Percentiles rank a stretch among this genome's conserved stretches.
Conservation (phyloP, 495 filamentous ascomycete species). For the Daldinia childiae region DNA sequence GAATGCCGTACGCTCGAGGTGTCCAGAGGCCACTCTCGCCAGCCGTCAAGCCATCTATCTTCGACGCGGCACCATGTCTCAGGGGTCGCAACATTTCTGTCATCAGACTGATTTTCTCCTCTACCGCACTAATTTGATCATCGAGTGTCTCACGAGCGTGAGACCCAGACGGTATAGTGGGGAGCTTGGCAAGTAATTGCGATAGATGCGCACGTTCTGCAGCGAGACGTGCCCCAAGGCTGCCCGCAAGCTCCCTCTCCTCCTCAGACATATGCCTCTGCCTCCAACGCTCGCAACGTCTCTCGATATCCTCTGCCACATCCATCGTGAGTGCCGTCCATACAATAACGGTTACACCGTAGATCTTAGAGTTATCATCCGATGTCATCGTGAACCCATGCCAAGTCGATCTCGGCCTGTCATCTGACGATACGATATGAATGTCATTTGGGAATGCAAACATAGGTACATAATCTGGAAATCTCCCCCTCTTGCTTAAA, state of each 20-base stretch:
- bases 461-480: constrained; percentile 98
- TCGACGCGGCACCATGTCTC: constrained; percentile 91
- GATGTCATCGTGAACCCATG: constrained; percentile 99
- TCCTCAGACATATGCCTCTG: constrained; percentile 95
- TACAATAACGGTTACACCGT: constrained; percentile 89
- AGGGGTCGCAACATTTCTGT: constrained; percentile 93
- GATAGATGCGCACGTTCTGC: constrained; percentile 89
- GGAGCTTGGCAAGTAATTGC: constrained; percentile 82
- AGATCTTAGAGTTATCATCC: constrained; percentile 87
- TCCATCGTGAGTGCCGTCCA: constrained; percentile 88
- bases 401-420: constrained; percentile 93
- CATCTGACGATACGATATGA: constrained; percentile 93
- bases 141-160: constrained; percentile 83
- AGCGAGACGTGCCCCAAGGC: constrained; percentile 90
- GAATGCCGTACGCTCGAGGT: constrained; percentile 90
- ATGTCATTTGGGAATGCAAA: constrained; percentile 99
- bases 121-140: constrained; percentile 92
- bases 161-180: constrained; percentile 80
- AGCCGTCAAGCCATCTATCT: constrained; percentile 95
- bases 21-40: constrained; percentile 98
- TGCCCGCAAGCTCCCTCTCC: constrained; percentile 91
- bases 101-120: constrained; percentile 98
- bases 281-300: constrained; percentile 92
- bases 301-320: constrained; percentile 88
- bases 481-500: constrained; percentile 83